A percentile compares a stretch with the other conserved stretches of the same genome.
phyloP scores from a whole-genome alignment of 2,329 filamentous ascomycete species.

The Emericellopsis atlantica region DNA sequence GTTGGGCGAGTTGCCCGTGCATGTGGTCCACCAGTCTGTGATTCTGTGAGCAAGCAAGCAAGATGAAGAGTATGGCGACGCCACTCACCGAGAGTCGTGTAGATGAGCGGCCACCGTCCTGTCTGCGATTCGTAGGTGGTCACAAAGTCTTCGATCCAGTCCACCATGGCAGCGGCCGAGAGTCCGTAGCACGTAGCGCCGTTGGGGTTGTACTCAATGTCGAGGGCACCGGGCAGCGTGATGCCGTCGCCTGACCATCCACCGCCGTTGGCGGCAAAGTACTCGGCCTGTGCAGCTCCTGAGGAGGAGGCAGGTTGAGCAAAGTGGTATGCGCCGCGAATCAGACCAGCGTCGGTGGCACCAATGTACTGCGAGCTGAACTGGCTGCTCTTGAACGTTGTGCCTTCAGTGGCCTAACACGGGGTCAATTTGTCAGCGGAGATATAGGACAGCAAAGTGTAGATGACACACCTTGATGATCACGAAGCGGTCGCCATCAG shows the following conservation, averaged over 20 bases:
- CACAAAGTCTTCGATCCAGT: constrained; percentile 39
- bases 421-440: not conserved
- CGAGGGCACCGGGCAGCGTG: constrained; percentile 43
- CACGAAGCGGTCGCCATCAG: constrained; percentile 25
- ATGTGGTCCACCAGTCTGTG: constrained; percentile 34
- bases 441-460: not conserved
- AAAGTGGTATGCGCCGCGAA: constrained; percentile 44
- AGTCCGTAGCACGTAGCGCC: constrained; percentile 30
- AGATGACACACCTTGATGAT: constrained; percentile 24
- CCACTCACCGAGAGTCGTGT: constrained; percentile 23
- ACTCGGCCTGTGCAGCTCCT: constrained; percentile 34
- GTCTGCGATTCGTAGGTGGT: constrained; percentile 31
- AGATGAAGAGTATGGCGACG: no score
- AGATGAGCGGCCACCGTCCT: constrained; percentile 35
- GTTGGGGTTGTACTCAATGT: constrained; percentile 31
- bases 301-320: constrained; percentile 30
- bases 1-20: constrained; percentile 33
- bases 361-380: constrained; percentile 35
- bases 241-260: constrained; percentile 38
- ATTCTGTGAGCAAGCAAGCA: not conserved
- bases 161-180: constrained; percentile 26
- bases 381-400: constrained; percentile 23
- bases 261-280: constrained; percentile 37
- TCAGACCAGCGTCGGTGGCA: constrained; percentile 35
- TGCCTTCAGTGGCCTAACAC: constrained; percentile 37